phyloP scores from a whole-genome alignment of 257 asterid species.

The Nicotiana paniculata region DNA sequence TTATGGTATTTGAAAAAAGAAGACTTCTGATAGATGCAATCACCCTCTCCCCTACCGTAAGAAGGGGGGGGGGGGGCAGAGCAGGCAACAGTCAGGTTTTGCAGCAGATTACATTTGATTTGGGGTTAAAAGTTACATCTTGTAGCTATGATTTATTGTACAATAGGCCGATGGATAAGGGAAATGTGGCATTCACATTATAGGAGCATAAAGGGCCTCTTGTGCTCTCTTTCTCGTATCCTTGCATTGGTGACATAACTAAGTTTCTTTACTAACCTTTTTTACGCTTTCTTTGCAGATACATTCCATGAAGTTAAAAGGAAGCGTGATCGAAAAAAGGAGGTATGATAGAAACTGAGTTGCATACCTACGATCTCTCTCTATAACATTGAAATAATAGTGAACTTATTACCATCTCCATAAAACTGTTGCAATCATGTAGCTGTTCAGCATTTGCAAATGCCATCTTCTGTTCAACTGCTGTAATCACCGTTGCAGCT shows the following conservation, averaged over 20 bases:
- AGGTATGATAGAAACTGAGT: slow-evolving; percentile 36
- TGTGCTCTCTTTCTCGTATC: neutral
- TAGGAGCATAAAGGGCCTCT: neutral
- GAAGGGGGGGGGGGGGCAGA: neutral
- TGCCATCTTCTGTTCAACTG: neutral
- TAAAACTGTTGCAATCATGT: neutral
- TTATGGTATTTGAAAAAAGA: neutral
- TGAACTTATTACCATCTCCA: neutral
- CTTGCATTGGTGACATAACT: neutral
- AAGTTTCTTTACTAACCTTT: neutral
- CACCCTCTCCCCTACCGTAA: neutral
- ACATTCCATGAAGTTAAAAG: slow-evolving; percentile 86
- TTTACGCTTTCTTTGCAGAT: slow-evolving; percentile 40
- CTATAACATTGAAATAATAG: neutral
- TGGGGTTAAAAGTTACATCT: neutral
- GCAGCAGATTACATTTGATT: neutral
- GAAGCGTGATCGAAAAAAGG: slow-evolving; percentile 70
- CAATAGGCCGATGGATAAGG: neutral
- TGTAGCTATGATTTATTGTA: neutral
- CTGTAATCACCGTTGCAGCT: neutral
- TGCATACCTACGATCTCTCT: neutral
- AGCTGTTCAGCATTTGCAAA: neutral
- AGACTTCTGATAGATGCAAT: neutral
- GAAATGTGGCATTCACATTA: neutral
- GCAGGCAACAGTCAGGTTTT: neutral